Percentiles rank a stretch among this genome's conserved stretches.
Conservation (phyloP, 345 rosid species). For the Ricinus communis region DNA sequence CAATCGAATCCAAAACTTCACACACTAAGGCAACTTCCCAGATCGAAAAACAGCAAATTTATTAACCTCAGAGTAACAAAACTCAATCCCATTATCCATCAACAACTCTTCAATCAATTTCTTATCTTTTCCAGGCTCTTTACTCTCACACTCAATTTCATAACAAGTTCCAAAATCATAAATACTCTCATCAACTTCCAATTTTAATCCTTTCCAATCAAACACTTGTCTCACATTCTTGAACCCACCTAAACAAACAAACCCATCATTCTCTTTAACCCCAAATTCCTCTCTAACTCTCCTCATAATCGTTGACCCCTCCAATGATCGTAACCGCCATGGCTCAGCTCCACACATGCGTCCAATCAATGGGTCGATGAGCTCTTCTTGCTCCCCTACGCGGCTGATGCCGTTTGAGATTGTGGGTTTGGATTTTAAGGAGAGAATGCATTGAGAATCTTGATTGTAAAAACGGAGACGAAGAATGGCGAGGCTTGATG, state of each 20-base stretch:
- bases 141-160: conserved; percentile 34
- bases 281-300: conserved; percentile 28
- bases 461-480: conserved; percentile 33
- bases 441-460: conserved; percentile 26
- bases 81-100: conserved; percentile 27
- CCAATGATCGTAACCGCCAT: conserved; percentile 8
- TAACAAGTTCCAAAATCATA: conserved; percentile 30
- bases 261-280: conserved; percentile 13
- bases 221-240: conserved; percentile 28
- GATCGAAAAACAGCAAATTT: conserved; percentile 29
- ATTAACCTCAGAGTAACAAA: conserved; percentile 21
- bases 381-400: conserved; percentile 30
- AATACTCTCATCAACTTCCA: conserved; percentile 31
- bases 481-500: conserved; percentile 24
- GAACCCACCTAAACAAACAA: conserved; percentile 32
- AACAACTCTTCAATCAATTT: conserved; percentile 25
- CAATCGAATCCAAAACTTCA: neutral
- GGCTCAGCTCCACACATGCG: conserved; percentile 24
- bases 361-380: conserved; percentile 19
- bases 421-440: conserved; percentile 26
- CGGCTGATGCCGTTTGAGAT: conserved; percentile 29
- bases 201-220: conserved; percentile 22
- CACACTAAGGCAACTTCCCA: conserved; percentile 22
- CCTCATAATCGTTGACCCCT: conserved; percentile 18
- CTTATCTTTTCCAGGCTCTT: conserved; percentile 28